A percentile compares a stretch with the other conserved stretches of the same genome.
phyloP scores from a whole-genome alignment of 768 basidiomycete genomes.

The Epithele typhae region DNA sequence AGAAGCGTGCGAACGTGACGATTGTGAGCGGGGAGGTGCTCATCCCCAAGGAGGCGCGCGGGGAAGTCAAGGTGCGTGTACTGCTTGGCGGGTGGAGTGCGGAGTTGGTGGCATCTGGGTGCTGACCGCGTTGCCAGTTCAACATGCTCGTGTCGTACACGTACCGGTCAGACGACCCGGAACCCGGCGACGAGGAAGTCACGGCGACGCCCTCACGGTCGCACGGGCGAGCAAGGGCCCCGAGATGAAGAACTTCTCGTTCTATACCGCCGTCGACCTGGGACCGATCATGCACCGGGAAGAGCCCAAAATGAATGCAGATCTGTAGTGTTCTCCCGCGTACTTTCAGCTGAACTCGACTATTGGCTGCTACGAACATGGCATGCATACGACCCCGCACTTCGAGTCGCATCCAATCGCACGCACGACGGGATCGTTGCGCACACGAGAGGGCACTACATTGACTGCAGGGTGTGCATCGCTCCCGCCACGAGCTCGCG shows the following conservation, averaged over 20 bases:
- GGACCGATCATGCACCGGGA: conserved; percentile 66
- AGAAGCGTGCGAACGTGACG: conserved; percentile 86
- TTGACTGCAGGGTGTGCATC: no score
- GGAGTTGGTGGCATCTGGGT: not conserved
- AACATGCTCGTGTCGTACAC: conserved; percentile 94
- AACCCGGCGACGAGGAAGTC: conserved; percentile 53
- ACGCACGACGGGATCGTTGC: no score
- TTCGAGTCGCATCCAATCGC: no score
- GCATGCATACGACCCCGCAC: no score
- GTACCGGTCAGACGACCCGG: conserved; percentile 85
- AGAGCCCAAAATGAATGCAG: conserved; percentile 27
- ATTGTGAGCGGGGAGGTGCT: conserved; percentile 87
- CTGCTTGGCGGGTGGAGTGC: not conserved
- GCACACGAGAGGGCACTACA: no score
- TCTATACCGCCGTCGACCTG: conserved; percentile 81
- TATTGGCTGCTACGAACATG: no score
- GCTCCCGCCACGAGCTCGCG: no score
- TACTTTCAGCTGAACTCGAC: no score
- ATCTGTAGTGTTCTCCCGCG: conserved; percentile 4
- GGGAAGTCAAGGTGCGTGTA: conserved; percentile 67
- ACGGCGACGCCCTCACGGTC: conserved; percentile 32
- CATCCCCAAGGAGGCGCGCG: conserved; percentile 73
- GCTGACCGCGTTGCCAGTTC: conserved; percentile 48
- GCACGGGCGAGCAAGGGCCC: conserved; percentile 41
- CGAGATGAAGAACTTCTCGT: conserved; percentile 85